phyloP scores from a whole-genome alignment of 139 green algal species.

The Choricystis sp. region DNA sequence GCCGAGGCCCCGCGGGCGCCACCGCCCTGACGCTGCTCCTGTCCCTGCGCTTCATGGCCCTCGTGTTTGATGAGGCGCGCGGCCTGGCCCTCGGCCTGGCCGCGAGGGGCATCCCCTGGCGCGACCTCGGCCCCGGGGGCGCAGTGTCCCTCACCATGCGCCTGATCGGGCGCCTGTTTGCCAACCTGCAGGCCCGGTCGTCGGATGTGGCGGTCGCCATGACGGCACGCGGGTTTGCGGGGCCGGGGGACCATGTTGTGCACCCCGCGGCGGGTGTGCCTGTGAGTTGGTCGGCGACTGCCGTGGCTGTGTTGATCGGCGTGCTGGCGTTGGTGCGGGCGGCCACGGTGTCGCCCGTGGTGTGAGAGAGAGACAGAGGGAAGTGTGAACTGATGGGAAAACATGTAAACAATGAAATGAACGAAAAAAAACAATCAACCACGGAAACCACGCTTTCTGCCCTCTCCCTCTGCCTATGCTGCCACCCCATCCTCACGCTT shows the following conservation, averaged over 20 bases:
- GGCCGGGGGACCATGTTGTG: conserved; percentile 31
- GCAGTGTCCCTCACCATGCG: not conserved
- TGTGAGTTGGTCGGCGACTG: conserved; percentile 16
- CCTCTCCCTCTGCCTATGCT: too few species aligned
- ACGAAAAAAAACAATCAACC: too few species aligned
- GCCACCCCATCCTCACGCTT: too few species aligned
- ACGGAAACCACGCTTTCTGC: too few species aligned
- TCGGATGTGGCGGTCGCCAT: conserved; percentile 54
- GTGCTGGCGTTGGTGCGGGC: not conserved
- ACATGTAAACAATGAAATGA: too few species aligned
- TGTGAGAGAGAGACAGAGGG: too few species aligned
- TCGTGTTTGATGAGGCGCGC: conserved; percentile 70
- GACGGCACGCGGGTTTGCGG: conserved; percentile 46
- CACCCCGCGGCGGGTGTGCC: conserved; percentile 34
- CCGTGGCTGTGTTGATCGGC: conserved; percentile 7
- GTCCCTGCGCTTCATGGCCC: conserved; percentile 64
- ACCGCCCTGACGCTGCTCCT: conserved; percentile 60
- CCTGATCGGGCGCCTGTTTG: conserved; percentile 33
- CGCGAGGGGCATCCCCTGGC: conserved; percentile 52
- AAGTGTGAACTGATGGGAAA: too few species aligned
- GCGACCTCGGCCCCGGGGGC: conserved; percentile 21
- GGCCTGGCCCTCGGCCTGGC: conserved; percentile 67
- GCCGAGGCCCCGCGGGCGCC: too few species aligned
- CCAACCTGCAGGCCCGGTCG: conserved; percentile 36
- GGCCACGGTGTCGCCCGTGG: too few species aligned